Evolutionary conservation across 129 eudicot species (phyloP).

Genomic region (Logfia minima): DNA sequence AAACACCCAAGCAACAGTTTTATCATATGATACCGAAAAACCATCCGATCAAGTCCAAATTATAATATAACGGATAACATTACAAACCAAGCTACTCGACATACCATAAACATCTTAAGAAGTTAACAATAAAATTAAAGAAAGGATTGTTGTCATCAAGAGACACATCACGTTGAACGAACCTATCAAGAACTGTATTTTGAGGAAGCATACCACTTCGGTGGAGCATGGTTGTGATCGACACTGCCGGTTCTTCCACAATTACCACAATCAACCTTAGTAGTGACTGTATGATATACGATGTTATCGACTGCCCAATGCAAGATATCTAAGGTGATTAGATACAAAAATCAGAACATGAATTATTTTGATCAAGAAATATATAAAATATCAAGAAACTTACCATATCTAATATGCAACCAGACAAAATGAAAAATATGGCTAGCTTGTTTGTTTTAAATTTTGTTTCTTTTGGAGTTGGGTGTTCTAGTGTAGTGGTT

Average conservation of each 20-base stretch:
- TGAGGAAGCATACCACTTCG: constrained; percentile 35
- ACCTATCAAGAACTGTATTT: constrained; percentile 23
- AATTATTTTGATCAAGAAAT: not conserved
- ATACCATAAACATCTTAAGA: constrained; percentile 34
- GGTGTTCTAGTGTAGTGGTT: constrained; percentile 33
- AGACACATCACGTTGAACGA: constrained; percentile 13
- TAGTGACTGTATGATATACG: constrained; percentile 9
- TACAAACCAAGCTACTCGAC: not conserved
- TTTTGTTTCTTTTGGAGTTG: not conserved
- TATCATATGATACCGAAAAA: too few species aligned
- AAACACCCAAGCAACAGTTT: too few species aligned
- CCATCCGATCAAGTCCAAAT: not conserved
- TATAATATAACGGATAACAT: not conserved
- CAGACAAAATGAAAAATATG: constrained; percentile 10
- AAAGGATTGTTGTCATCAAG: constrained; percentile 28
- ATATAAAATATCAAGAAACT: not conserved
- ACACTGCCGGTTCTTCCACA: constrained; percentile 21
- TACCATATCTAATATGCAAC: constrained; percentile 19
- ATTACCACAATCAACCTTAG: constrained; percentile 17
- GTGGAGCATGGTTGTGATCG: constrained; percentile 27
- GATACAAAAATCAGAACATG: not conserved
- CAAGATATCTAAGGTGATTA: constrained; percentile 15
- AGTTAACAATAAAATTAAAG: constrained; percentile 21
- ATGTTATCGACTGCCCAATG: constrained; percentile 24
- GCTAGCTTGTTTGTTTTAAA: constrained; percentile 2